Evolutionary conservation across 2,329 filamentous ascomycete species (phyloP), one percentile per base, ranked within the genome.

Genomic region (Aureobasidium sp.): DNA sequence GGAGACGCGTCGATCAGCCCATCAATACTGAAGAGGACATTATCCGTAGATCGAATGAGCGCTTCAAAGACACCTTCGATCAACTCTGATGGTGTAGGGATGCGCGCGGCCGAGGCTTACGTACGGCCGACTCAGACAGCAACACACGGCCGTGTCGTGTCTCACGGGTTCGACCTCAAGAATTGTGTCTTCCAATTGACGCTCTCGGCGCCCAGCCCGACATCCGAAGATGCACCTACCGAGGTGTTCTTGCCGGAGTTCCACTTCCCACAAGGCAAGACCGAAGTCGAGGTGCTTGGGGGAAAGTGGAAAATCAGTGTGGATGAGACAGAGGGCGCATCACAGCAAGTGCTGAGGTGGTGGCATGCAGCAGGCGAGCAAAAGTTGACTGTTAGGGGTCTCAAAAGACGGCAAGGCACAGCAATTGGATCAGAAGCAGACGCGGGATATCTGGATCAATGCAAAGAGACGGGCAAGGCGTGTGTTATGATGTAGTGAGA

Each of bases 351-450:
- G 66, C 76, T 99, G 66, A 85, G 84, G 68, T 99, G 94, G 94
- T 97, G 93, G 92, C 92, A 99, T 75, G 85, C 84, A 0, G 87
- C 88, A 62, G 94, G 93, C 2, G 85, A 92, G 67, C 93, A 97
- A 75, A 86, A 78, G 52, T 80, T 99, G 61, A 88, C 83, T 65
- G 81, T 97, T 9, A 86, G 83, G 24, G 94, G 94, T 0, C 77
- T 90, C 24, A 85, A 88, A 68, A 83, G 87, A 68, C 87, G 81
- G 68, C 72, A 74, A 52, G 74, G 75, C 5, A 70, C 67, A 39
- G 72, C 67, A 55, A 65, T 73, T 59, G 69, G 41, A 63, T 77
- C 77, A 3, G 76, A 81, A 47, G 84, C 85, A 5, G 89, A 92
- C 55, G 84, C 86, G 27, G 88, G 89, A 0, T 97, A 96, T 73